Evolutionary conservation across 768 basidiomycete species (phyloP), one percentile per base, ranked within the genome.

Genomic region (Boletus fagicola): DNA sequence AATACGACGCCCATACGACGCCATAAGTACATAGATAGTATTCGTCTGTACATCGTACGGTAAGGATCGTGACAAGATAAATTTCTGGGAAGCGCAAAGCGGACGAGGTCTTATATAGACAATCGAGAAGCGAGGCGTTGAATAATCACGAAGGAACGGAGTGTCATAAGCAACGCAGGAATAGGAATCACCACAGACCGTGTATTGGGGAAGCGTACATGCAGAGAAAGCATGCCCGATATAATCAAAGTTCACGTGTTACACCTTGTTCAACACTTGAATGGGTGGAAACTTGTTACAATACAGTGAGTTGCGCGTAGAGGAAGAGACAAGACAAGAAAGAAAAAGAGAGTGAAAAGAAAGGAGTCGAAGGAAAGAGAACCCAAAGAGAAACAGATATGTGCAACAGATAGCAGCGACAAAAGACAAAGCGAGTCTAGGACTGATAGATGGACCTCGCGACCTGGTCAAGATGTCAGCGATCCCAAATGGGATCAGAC

Each of bases 351-450:
- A 47, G 4, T 24, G 40, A 24, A 45, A 43, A 57, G 46, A 56
- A 51, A 51, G 35, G 44, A 53, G 24, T 24, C 35, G 30, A 51
- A 61, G 30, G 35, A 71, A 74, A 67, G 70, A 70, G 74, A 79
- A 79, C 78, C 81, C 84, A 80, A 80, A 78, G 80, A 81, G 79
- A 77, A 76, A 82, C 78, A 85, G 77, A 87, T 87, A 85, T 82
- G 82, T 81, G 82, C 80, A 77, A 86, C 76, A 89, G 86, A 90
- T 89, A 88, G 86, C 86, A 78, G 79, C 75, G 80, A 83, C 74
- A 69, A 61, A 85, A 74, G 84, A 78, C 79, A 70, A 54, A 67
- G 76, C 74, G 77, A 79, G 75, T 87, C 86, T 89, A 90, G 73
- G 82, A 76, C 74, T 82, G 83, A 77, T 88, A 90, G 76, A 90